Conservation (phyloP, 257 asterid species). For the Eucommia ulmoides region DNA sequence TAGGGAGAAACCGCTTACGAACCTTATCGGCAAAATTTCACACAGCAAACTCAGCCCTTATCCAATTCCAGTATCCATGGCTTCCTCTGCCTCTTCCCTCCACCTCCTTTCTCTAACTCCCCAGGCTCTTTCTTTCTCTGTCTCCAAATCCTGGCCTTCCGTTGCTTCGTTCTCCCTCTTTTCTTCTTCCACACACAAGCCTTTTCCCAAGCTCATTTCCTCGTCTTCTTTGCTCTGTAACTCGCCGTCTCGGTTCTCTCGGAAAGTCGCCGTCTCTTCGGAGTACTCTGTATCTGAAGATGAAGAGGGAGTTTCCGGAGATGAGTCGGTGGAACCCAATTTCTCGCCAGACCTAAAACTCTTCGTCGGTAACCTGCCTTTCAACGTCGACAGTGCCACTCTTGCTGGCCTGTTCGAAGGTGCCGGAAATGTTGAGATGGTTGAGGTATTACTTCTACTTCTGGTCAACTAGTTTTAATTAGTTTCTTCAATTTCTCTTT, state of each 20-base stretch:
- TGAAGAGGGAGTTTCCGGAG: constrained; percentile 13
- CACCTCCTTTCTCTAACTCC: constrained; percentile 49
- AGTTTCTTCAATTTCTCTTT: not conserved
- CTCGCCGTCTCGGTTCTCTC: constrained; percentile 15
- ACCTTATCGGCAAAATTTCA: not conserved
- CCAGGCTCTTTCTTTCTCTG: constrained; percentile 27
- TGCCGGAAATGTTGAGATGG: constrained; percentile 85
- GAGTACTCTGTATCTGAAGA: constrained; percentile 26
- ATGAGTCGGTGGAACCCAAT: constrained; percentile 11
- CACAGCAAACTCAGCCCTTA: not conserved
- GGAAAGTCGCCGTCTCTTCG: constrained; percentile 49
- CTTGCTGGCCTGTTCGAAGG: constrained; percentile 73
- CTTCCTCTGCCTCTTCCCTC: constrained; percentile 42
- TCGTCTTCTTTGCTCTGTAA: constrained; percentile 17
- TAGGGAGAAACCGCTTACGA: too few species aligned
- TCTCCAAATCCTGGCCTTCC: constrained; percentile 12
- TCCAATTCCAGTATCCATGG: constrained; percentile 20
- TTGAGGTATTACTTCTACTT: constrained; percentile 46
- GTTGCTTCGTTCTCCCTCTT: constrained; percentile 15
- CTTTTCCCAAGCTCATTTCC: constrained; percentile 19
- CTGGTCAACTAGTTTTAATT: not conserved
- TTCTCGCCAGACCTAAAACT: constrained; percentile 61
- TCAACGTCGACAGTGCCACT: constrained; percentile 53
- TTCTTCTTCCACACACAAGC: constrained; percentile 29
- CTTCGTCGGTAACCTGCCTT: constrained; percentile 88